These are phyloP conservation scores for Nicotiana attenuata DNA, from an alignment of 257 asterid genomes.

Conservation along the genomic window DNA sequence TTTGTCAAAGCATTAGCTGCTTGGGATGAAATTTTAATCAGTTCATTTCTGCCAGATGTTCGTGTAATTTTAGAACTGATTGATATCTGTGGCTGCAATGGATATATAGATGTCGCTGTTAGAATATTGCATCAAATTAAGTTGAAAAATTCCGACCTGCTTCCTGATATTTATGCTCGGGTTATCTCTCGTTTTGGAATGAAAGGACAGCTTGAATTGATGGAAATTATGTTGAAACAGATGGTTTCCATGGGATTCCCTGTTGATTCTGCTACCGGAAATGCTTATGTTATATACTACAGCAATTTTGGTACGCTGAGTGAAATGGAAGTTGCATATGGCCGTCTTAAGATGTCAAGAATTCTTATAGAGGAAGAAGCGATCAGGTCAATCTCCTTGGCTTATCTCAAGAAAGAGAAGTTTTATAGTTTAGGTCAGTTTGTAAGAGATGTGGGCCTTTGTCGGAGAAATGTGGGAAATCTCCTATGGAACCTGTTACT, in stretches of 20 bases:
- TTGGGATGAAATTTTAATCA: slow-evolving; percentile 63
- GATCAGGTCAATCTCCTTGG: slow-evolving; percentile 61
- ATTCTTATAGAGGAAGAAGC: slow-evolving; percentile 89
- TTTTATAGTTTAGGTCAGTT: slow-evolving; percentile 66
- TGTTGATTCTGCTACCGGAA: slow-evolving; percentile 59
- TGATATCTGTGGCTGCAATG: slow-evolving; percentile 37
- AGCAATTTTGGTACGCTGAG: slow-evolving; percentile 53
- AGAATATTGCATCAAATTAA: slow-evolving; percentile 46
- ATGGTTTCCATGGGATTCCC: slow-evolving; percentile 70
- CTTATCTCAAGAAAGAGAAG: slow-evolving; percentile 64
- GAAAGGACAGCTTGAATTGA: slow-evolving; percentile 63
- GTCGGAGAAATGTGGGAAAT: slow-evolving; percentile 82
- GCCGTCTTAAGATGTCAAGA: slow-evolving; percentile 71
- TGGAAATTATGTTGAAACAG: slow-evolving; percentile 60
- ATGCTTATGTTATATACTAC: slow-evolving; percentile 66
- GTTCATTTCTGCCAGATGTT: slow-evolving; percentile 46
- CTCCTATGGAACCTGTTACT: slow-evolving; percentile 86
- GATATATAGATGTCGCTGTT: slow-evolving; percentile 37
- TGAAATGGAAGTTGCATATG: slow-evolving; percentile 68
- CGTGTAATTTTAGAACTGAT: slow-evolving; percentile 44
- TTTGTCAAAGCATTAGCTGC: slow-evolving; percentile 36
- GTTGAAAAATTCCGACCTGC: slow-evolving; percentile 30
- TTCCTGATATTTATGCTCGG: slow-evolving; percentile 34
- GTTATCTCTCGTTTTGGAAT: slow-evolving; percentile 58
- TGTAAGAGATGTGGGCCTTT: slow-evolving; percentile 68